Evolutionary conservation across 2,329 filamentous ascomycete genomes (phyloP).

Genomic region (Hymenotorrendiella dingleyae): DNA sequence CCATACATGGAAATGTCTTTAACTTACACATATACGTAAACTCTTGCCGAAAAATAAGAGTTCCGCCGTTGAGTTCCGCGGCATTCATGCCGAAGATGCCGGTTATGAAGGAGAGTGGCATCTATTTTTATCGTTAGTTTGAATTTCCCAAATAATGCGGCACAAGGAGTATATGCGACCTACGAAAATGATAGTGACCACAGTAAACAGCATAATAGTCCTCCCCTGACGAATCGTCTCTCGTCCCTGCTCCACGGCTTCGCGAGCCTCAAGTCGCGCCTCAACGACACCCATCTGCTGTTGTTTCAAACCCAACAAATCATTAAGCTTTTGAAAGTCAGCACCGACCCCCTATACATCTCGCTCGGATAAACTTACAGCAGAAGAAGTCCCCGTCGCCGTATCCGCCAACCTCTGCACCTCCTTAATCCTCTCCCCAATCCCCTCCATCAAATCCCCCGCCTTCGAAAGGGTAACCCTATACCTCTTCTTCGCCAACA

Average conservation of each 20-base stretch:
- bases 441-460: not conserved
- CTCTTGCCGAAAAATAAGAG: constrained; percentile 4
- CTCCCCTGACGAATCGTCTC: constrained; percentile 8
- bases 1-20: not conserved
- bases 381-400: not conserved
- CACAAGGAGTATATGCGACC: constrained; percentile 11
- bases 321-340: constrained; percentile 15
- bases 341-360: not conserved
- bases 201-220: constrained; percentile 41
- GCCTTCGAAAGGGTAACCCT: not conserved
- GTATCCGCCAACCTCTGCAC: not conserved
- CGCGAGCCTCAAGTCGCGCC: constrained; percentile 34
- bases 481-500: not conserved
- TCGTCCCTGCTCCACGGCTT: constrained; percentile 34
- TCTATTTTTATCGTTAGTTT: constrained; percentile 13
- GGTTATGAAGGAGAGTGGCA: constrained; percentile 35
- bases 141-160: not conserved
- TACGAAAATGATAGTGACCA: constrained; percentile 42
- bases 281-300: constrained; percentile 41
- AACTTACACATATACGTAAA: constrained; percentile 12
- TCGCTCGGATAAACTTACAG: not conserved
- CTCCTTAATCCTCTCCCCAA: not conserved
- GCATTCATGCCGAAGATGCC: constrained; percentile 36
- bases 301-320: constrained; percentile 39
- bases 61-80: constrained; percentile 1